Percentiles rank a stretch among this genome's conserved stretches.
These are phyloP conservation scores for Podaxis sp. DNA, from an alignment of 768 basidiomycete genomes.

Conservation along the genomic window DNA sequence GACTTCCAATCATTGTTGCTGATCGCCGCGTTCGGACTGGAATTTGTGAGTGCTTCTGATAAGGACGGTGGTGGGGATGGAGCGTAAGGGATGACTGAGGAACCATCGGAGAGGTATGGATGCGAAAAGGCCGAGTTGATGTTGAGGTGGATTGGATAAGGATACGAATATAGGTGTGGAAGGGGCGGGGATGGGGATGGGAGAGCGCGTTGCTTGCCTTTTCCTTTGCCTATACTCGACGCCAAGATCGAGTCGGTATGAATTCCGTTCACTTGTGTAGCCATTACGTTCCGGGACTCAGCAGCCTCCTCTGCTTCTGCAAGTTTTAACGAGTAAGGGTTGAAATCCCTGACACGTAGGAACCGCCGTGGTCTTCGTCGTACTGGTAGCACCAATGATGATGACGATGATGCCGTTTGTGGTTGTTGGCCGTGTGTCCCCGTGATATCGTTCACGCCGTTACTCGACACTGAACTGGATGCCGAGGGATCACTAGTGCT, in stretches of 20 bases:
- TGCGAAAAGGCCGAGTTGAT: neutral
- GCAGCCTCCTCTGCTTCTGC: conserved; percentile 11
- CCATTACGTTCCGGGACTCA: neutral
- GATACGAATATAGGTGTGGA: neutral
- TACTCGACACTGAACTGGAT: neutral
- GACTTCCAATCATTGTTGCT: neutral
- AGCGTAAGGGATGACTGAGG: neutral
- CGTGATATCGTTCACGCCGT: neutral
- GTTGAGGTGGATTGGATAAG: conserved; percentile 4
- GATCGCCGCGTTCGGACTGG: neutral
- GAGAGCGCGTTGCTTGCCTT: conserved; percentile 25
- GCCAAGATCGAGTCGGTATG: neutral
- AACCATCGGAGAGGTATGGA: neutral
- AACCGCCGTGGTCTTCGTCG: conserved; percentile 20
- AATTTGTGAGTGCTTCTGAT: neutral
- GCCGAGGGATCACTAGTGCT: neutral
- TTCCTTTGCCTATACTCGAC: conserved; percentile 19
- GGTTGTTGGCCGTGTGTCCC: neutral
- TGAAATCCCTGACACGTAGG: conserved; percentile 33
- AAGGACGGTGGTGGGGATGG: neutral
- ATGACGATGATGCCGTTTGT: neutral
- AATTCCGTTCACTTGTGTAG: neutral
- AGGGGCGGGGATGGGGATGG: neutral
- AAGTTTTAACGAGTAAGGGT: conserved; percentile 28
- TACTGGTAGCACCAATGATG: neutral